Percentiles rank a stretch among this genome's conserved stretches.
Conservation (phyloP, 2,329 filamentous ascomycete species). For the Mollisiaceae sp. region DNA sequence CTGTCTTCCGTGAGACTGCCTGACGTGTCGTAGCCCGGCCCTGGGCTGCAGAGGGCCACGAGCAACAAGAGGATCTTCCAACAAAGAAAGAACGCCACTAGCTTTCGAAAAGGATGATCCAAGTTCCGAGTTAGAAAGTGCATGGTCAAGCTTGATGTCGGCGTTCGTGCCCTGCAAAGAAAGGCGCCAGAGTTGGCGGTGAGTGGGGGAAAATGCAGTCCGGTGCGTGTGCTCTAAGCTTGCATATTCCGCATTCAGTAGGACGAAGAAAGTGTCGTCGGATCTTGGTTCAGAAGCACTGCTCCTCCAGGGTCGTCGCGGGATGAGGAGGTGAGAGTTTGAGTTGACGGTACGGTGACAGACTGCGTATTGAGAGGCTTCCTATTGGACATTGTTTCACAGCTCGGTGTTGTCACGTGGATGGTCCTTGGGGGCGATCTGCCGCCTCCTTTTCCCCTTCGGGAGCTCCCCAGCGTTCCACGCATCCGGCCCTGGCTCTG, state of each 20-base stretch:
- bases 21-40: slow-evolving; percentile 78
- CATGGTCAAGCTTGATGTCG: slow-evolving; percentile 24
- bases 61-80: slow-evolving; percentile 74
- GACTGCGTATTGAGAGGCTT: neutral
- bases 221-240: slow-evolving; percentile 8
- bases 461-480: too few relatives aligned
- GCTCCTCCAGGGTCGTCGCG: neutral
- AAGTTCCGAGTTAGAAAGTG: slow-evolving; percentile 23
- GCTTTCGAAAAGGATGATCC: slow-evolving; percentile 32
- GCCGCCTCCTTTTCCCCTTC: too few relatives aligned
- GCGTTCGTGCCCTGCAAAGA: slow-evolving; percentile 6
- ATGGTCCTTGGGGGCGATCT: too few relatives aligned
- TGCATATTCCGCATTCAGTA: neutral
- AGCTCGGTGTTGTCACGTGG: neutral
- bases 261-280: too few relatives aligned
- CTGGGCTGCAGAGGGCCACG: slow-evolving; percentile 61
- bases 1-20: slow-evolving; percentile 56
- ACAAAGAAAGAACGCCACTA: slow-evolving; percentile 52
- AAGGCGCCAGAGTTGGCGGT: slow-evolving; percentile 14
- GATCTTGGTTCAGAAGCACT: too few relatives aligned
- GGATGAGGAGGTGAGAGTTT: neutral
- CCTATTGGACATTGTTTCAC: neutral
- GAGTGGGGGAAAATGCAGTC: slow-evolving; percentile 16
- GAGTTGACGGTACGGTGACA: neutral
- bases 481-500: too few relatives aligned